Conservation (phyloP, 192 early-diverging fungal genomes). For the Lobosporangium transversale region DNA sequence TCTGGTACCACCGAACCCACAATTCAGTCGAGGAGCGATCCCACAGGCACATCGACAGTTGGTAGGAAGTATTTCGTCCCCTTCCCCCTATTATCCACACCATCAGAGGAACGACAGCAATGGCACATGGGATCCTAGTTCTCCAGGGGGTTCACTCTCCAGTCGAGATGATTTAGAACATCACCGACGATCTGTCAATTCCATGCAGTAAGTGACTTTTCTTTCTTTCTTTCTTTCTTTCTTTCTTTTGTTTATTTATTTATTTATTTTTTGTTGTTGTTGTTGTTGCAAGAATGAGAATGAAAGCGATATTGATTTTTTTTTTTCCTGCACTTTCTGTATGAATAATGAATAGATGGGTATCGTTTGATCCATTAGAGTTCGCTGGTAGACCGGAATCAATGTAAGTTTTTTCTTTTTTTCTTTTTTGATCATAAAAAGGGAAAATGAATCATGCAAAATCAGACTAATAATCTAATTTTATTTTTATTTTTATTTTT, state of each 20-base stretch:
- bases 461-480: no score
- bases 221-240: neutral
- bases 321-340: neutral
- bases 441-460: no score
- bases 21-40: constrained; percentile 45
- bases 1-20: constrained; percentile 41
- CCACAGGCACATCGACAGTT: constrained; percentile 44
- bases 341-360: constrained; percentile 31
- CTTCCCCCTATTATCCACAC: neutral
- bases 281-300: no score
- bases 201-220: constrained; percentile 36
- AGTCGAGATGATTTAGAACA: constrained; percentile 25
- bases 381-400: constrained; percentile 28
- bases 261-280: neutral
- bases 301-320: neutral
- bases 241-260: neutral
- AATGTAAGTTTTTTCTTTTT: constrained; percentile 13
- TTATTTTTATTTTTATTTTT: no score
- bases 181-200: constrained; percentile 45
- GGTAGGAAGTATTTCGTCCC: constrained; percentile 9
- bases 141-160: constrained; percentile 39
- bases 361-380: constrained; percentile 39
- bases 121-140: constrained; percentile 36
- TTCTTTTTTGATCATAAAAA: no score
- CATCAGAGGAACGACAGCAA: neutral